Percentiles rank a stretch among this genome's conserved stretches.
phyloP scores from a whole-genome alignment of 192 early-diverging fungal species.

The Coemansia guatemalensis region DNA sequence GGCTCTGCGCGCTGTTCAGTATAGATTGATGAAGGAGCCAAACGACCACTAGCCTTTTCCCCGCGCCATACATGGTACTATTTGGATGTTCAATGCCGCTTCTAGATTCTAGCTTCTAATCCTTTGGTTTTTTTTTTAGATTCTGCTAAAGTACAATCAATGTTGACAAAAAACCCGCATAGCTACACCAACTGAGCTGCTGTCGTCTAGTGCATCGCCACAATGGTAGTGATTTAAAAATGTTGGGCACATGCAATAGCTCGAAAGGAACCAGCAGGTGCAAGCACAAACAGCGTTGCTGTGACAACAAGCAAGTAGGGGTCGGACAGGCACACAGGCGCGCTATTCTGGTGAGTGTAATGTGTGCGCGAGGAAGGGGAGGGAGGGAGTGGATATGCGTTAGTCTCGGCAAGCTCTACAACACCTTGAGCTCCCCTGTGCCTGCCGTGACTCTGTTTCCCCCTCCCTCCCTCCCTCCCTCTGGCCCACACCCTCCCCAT shows the following conservation, averaged over 20 bases:
- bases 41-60: constrained; percentile 8
- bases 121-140: neutral
- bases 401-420: neutral
- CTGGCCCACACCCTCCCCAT: neutral
- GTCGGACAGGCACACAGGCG: neutral
- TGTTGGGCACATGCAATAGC: neutral
- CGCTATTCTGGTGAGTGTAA: neutral
- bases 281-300: neutral
- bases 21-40: constrained; percentile 33
- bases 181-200: neutral
- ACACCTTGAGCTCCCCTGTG: neutral
- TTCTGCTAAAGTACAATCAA: constrained; percentile 1
- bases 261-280: neutral
- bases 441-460: neutral
- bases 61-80: neutral
- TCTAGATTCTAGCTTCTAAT: neutral
- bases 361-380: neutral
- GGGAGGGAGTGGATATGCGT: neutral
- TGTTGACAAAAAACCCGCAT: neutral
- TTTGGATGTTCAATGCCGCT: neutral
- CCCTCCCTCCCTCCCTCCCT: neutral
- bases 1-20: constrained; percentile 37
- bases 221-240: neutral
- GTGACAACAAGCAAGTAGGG: neutral
- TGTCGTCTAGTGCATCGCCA: neutral